Conservation (phyloP, 139 green algal species). For the Micractinium sp. region DNA sequence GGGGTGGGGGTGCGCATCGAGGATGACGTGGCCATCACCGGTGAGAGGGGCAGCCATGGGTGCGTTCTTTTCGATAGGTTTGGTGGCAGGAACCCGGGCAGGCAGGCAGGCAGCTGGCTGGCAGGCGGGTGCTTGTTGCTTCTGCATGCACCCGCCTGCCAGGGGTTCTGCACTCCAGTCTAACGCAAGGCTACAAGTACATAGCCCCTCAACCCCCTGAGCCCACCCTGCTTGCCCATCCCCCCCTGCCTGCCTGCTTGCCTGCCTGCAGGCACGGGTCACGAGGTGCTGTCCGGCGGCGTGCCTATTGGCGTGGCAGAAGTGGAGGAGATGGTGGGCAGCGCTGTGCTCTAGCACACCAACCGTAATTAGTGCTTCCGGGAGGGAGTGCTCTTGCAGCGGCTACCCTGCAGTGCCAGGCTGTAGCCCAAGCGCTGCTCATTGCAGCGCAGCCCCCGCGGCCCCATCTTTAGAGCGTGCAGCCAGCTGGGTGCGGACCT, state of each 20-base stretch:
- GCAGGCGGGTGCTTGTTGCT: not conserved
- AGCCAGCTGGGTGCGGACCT: too few species aligned
- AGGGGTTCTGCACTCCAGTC: too few species aligned
- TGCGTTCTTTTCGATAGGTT: too few species aligned
- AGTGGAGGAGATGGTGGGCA: constrained; percentile 47
- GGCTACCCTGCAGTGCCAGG: not conserved
- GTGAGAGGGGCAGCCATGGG: too few species aligned
- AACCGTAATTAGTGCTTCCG: too few species aligned
- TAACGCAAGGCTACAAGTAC: too few species aligned
- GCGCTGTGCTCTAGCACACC: not conserved
- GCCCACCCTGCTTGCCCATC: not conserved
- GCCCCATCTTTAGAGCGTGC: too few species aligned
- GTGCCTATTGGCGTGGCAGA: constrained; percentile 42
- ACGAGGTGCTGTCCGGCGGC: constrained; percentile 49
- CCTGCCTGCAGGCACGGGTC: not conserved
- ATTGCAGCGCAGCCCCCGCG: too few species aligned
- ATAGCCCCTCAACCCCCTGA: too few species aligned
- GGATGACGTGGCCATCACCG: constrained; percentile 78
- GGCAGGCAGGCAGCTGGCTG: too few species aligned
- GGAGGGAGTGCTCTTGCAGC: not conserved
- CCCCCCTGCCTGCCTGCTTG: not conserved
- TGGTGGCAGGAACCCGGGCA: too few species aligned
- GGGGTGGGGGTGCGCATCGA: constrained; percentile 80
- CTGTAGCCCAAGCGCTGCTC: too few species aligned
- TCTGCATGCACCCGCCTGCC: not conserved